phyloP scores from a whole-genome alignment of 495 filamentous ascomycete species.

The Lophiotrema nucula region DNA sequence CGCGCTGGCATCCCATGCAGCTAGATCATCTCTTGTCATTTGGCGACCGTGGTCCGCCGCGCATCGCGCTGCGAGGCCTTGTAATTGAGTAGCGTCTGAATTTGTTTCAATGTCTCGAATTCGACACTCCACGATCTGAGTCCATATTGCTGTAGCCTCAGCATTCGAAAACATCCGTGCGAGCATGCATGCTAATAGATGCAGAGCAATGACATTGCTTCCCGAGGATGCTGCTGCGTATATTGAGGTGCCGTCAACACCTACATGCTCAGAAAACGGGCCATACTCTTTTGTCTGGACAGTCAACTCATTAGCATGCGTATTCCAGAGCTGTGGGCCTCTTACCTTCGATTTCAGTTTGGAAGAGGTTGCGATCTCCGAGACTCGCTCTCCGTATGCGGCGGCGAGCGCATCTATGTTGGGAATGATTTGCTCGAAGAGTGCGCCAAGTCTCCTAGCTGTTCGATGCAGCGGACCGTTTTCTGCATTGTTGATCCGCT shows the following conservation, averaged over 20 bases:
- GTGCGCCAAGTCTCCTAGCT: slow-evolving; percentile 37
- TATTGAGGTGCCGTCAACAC: slow-evolving; percentile 1
- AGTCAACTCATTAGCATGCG: too few relatives aligned
- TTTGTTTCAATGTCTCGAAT: background rate
- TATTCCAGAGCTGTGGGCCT: too few relatives aligned
- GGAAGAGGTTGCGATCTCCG: background rate
- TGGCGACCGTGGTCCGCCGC: background rate
- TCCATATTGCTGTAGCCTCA: slow-evolving; percentile 1
- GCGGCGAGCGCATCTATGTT: background rate
- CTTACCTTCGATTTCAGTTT: background rate
- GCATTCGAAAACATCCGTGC: background rate
- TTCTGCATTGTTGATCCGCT: slow-evolving; percentile 35
- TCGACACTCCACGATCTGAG: background rate
- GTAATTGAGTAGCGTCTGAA: background rate
- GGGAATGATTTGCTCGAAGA: slow-evolving; percentile 36
- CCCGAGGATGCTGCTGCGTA: slow-evolving; percentile 1
- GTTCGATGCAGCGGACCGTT: slow-evolving; percentile 32
- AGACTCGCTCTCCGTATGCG: background rate
- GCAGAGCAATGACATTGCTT: background rate
- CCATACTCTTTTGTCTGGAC: background rate
- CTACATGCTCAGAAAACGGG: background rate
- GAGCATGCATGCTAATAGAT: slow-evolving; percentile 5
- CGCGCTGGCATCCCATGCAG: background rate
- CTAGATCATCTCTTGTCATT: background rate
- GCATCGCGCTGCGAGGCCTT: background rate